A percentile compares a stretch with the other conserved stretches of the same genome.
Conservation (phyloP, 202 grass and related monocot species). For the Schoenoplectus triqueter region DNA sequence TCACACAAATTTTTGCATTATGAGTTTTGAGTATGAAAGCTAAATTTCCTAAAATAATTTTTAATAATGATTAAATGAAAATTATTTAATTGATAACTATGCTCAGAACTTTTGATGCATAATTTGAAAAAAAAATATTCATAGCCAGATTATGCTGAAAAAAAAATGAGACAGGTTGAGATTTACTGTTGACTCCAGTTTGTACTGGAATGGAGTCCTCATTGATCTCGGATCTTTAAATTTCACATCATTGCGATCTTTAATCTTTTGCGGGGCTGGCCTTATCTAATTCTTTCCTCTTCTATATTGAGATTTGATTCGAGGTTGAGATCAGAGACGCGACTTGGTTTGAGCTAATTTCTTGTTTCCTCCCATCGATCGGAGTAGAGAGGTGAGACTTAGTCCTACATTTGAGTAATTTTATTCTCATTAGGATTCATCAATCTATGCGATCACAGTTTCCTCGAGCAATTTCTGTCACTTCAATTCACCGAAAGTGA, state of each 20-base stretch:
- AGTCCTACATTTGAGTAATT: neutral
- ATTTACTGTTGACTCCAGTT: conserved; percentile 23
- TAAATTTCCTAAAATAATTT: no score
- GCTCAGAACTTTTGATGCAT: no score
- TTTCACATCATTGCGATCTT: conserved; percentile 23
- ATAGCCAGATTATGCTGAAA: no score
- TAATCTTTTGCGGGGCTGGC: conserved; percentile 1
- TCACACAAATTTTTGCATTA: no score
- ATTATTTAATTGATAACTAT: no score
- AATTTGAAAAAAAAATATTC: no score
- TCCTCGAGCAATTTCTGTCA: neutral
- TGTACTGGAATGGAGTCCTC: neutral
- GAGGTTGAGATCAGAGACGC: neutral
- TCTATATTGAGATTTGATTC: conserved; percentile 36
- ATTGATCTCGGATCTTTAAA: neutral
- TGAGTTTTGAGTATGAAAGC: no score
- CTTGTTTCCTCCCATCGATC: conserved; percentile 26
- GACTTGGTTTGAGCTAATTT: conserved; percentile 15
- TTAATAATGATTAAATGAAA: no score
- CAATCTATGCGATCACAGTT: neutral
- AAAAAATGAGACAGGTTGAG: no score
- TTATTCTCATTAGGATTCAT: neutral
- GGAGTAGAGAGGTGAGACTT: conserved; percentile 27
- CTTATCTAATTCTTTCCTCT: conserved; percentile 36
- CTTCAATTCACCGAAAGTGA: conserved; percentile 14